Base-by-base conservation (phyloP, 352 stramenopile species). In the Pythium insidiosum region DNA sequence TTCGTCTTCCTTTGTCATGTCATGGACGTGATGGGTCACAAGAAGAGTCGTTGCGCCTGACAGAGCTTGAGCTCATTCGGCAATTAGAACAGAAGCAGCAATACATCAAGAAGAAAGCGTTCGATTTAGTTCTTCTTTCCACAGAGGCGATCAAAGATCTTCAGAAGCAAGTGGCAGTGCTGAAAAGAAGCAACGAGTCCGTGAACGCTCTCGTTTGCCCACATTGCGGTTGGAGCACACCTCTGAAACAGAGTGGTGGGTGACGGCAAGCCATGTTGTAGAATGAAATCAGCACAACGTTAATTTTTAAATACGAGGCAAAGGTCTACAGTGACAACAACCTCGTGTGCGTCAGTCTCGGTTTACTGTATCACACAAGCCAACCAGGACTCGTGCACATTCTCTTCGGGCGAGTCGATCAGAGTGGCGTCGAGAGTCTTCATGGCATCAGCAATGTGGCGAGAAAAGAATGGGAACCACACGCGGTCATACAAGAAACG, bases 401-500 rank as follows among this genome's bases (percentile, higher is more conserved):
- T 54, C 2, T 64, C 62, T 0, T 38, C 45, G 22, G 62, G 13
- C 52, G 61, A 54, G 9, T 63, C 63, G 12, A 47, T 53, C 42
- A 66, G 45, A 26, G 66, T 63, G 5, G 70, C 65, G 35, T 72
- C 77, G 5, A 90, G 33, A 25, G 76, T 62, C 42, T 82, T 88
- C 77, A 90, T 90, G 19, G 68, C 71, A 11, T 64, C 73, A 13
- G 72, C 70, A 5, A 90, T 68, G 47, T 90, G 64, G 33, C 60
- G 62, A 16, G 71, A 58, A 47, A 81, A 90, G 50, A 85, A 81
- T 2, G 77, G 74, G 33, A 84, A 56, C 77, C 77, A 90, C 26
- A 87, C 69, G 22, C 80, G 77, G 29, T 85, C 74, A 48, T 90
- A 90, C 31, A 90, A 43, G 59, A 90, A 86, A 33, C 77, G 65